Base-by-base conservation (phyloP, 352 stramenopile genomes). In the Phytophthora pini region DNA sequence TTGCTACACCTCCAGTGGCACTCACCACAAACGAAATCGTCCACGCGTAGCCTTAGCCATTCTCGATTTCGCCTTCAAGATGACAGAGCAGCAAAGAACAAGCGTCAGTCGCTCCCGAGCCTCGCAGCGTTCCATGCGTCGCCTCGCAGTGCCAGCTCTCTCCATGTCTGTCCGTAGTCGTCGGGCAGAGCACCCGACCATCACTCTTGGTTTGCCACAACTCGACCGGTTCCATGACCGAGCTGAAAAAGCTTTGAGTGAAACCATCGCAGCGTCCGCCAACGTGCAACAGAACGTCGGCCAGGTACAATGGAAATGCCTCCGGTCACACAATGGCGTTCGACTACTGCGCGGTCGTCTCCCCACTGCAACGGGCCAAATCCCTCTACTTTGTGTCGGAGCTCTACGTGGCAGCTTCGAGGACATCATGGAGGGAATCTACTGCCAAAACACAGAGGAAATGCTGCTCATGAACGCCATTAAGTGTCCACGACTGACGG, bases 391-490 rank as follows among this genome's bases (percentile, higher is more conserved):
- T 4, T 71, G 65, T 32, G 47, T 82, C 12, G 75, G 74, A 8
- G 66, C 72, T 17, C 49, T 84, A 22, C 54, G 67, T 6, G 72
- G 68, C 7, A 70, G 61, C 40, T 77, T 87, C 31, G 72, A 87
- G 27, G 78, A 82, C 45, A 69, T 84, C 45, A 76, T 87, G 56
- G 76, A 78, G 24, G 78, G 70, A 0, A 20, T 84, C 7, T 74
- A 84, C 55, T 70, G 65, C 46, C 54, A 74, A 11, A 72, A 61
- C n/a, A 80, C 74, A 10, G 54, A 78, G 29, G 75, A 78, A 5
- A 76, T 87, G 70, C 72, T 80, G 24, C 67, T 82, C 20, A 73
- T 69, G 49, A 72, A 75, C 41, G 62, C 73, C 39, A 62, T 87
- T 55, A 76, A 66, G 11, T 79, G 68, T 40, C 64, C 74, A 10